Evolutionary conservation across 2,329 filamentous ascomycete species (phyloP).

Genomic region (Colletotrichum magnum): DNA sequence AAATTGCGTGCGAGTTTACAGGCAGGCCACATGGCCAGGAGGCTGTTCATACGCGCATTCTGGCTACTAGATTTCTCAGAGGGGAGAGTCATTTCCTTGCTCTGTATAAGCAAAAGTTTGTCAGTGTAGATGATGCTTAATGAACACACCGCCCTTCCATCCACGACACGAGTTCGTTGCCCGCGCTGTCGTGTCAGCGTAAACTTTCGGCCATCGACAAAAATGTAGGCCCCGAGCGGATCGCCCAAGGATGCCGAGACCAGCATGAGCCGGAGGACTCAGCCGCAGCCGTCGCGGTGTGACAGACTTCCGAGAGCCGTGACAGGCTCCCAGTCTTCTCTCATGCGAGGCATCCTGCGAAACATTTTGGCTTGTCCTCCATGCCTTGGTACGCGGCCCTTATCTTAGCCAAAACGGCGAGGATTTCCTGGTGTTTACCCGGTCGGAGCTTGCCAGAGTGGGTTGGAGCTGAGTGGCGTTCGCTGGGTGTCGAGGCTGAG

Average conservation of each 20-base stretch:
- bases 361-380: too few species aligned
- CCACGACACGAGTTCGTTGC: background rate
- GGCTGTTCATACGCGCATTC: slow-evolving; percentile 15
- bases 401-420: too few species aligned
- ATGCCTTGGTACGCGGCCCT: too few species aligned
- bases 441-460: background rate
- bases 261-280: background rate
- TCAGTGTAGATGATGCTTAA: slow-evolving; percentile 36
- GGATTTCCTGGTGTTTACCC: background rate
- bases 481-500: slow-evolving; percentile 15
- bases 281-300: background rate
- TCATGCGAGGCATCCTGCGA: too few species aligned
- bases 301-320: background rate
- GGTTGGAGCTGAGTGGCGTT: slow-evolving; percentile 17
- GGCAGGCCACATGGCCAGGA: slow-evolving; percentile 17
- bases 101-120: slow-evolving; percentile 29
- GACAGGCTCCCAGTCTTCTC: too few species aligned
- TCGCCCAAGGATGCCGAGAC: background rate
- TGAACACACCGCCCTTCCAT: slow-evolving; percentile 18
- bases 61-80: slow-evolving; percentile 27
- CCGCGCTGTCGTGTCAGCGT: background rate
- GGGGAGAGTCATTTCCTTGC: slow-evolving; percentile 10
- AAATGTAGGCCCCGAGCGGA: background rate
- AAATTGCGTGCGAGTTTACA: slow-evolving; percentile 12
- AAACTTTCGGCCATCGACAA: background rate